These are phyloP conservation scores for Blastocystis sp. DNA, from an alignment of 352 stramenopile species.

Conservation along the genomic window DNA sequence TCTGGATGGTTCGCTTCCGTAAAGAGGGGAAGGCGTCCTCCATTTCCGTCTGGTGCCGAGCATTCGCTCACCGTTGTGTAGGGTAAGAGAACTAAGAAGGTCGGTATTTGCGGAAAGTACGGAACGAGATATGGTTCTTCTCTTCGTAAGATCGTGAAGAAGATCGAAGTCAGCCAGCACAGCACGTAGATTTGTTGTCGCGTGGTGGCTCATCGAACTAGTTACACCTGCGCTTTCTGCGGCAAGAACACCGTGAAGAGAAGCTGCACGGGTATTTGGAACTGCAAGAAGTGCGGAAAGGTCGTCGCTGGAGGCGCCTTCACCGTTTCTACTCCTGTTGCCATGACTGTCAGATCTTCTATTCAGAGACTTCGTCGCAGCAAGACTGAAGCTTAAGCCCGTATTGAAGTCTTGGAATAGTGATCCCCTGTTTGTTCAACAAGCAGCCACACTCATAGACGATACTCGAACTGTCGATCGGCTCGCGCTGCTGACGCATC, in stretches of 20 bases:
- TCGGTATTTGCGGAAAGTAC: constrained; percentile 99
- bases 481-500: background rate
- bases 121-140: constrained; percentile 98
- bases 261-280: constrained; percentile 94
- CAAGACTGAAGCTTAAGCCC: constrained; percentile 70
- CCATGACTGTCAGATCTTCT: constrained; percentile 93
- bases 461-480: background rate
- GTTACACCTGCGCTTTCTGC: constrained; percentile 92
- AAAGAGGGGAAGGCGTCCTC: background rate
- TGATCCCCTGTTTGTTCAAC: constrained; percentile 66
- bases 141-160: constrained; percentile 99
- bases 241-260: constrained; percentile 92
- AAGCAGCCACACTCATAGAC: background rate
- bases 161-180: constrained; percentile 99
- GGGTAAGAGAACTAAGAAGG: constrained; percentile 99
- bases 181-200: constrained; percentile 52
- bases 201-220: background rate
- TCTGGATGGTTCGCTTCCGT: background rate
- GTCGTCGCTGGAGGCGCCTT: constrained; percentile 95
- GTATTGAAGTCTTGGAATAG: constrained; percentile 72
- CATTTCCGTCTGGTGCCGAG: background rate
- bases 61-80: constrained; percentile 73
- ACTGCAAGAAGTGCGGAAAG: constrained; percentile 97
- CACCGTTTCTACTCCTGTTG: constrained; percentile 93
- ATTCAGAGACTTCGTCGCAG: constrained; percentile 90